These are phyloP conservation scores for Catunica adiposa DNA, from an alignment of 2,329 filamentous ascomycete genomes.

Conservation along the genomic window DNA sequence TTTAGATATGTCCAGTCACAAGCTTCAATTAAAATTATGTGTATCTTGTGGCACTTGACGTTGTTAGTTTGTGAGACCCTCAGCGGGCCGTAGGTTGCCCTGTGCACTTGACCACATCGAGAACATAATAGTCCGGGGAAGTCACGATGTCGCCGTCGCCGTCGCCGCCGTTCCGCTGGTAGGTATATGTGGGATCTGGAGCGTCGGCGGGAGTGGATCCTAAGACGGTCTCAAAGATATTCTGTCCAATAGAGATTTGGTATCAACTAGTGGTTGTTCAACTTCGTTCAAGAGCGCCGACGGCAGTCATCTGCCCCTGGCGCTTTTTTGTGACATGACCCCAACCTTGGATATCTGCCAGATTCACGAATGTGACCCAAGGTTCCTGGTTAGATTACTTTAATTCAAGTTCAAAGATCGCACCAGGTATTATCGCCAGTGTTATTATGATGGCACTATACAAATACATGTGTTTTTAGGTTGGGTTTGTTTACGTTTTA, in stretches of 20 bases:
- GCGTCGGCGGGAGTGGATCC: background rate
- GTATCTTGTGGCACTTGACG: slow-evolving; percentile 3
- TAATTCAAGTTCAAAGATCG: no score
- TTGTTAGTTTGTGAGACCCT: background rate
- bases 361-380: no score
- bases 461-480: no score
- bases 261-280: background rate
- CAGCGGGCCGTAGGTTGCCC: slow-evolving; percentile 3
- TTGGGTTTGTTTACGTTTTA: no score
- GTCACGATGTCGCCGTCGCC: background rate
- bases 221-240: background rate
- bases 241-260: background rate
- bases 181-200: background rate
- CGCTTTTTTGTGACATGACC: no score
- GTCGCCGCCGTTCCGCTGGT: no score
- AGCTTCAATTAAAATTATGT: background rate
- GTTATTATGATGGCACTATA: no score
- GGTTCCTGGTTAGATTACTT: no score
- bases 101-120: slow-evolving; percentile 1
- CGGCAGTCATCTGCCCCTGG: background rate
- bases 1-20: background rate
- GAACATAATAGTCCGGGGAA: slow-evolving; percentile 2
- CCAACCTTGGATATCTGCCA: no score
- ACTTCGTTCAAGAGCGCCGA: background rate
- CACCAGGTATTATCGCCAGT: no score